A percentile compares a stretch with the other conserved stretches of the same genome.
phyloP scores from a whole-genome alignment of 305 asterid genomes.

The Lippia alba region DNA sequence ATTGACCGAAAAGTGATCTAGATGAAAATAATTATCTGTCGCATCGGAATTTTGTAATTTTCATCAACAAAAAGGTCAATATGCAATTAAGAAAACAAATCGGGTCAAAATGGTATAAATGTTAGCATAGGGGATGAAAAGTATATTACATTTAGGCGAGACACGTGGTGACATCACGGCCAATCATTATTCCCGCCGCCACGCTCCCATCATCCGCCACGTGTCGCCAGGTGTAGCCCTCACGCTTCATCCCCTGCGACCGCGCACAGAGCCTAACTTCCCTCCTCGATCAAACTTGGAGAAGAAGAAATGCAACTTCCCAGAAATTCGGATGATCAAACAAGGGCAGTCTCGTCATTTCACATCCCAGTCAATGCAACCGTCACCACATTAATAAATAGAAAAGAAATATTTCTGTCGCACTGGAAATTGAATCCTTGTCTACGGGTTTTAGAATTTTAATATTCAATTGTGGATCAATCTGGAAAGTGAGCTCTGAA shows the following conservation, averaged over 20 bases:
- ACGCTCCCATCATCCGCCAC: constrained; percentile 8
- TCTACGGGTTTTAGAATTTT: no score
- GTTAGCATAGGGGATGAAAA: no score
- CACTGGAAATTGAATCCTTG: no score
- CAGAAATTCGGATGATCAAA: not conserved
- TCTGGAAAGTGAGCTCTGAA: not conserved
- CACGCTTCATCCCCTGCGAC: constrained; percentile 34
- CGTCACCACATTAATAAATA: not conserved
- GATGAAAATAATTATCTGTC: no score
- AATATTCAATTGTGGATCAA: constrained; percentile 1
- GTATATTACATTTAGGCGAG: not conserved
- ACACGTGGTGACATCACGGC: not conserved
- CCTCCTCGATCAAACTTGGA: constrained; percentile 41
- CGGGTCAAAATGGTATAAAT: no score
- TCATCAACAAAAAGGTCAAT: no score
- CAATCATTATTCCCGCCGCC: not conserved
- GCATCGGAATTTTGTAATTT: no score
- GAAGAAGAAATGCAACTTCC: constrained; percentile 39
- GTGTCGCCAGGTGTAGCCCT: not conserved
- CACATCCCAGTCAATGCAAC: constrained; percentile 10
- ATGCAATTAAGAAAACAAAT: no score
- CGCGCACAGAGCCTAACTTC: constrained; percentile 8
- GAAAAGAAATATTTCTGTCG: no score
- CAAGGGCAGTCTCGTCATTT: constrained; percentile 26
- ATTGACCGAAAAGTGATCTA: no score